Evolutionary conservation across 2,329 filamentous ascomycete genomes (phyloP), one percentile per base, ranked within the genome.

Genomic region (Cordyceps pruinosa): DNA sequence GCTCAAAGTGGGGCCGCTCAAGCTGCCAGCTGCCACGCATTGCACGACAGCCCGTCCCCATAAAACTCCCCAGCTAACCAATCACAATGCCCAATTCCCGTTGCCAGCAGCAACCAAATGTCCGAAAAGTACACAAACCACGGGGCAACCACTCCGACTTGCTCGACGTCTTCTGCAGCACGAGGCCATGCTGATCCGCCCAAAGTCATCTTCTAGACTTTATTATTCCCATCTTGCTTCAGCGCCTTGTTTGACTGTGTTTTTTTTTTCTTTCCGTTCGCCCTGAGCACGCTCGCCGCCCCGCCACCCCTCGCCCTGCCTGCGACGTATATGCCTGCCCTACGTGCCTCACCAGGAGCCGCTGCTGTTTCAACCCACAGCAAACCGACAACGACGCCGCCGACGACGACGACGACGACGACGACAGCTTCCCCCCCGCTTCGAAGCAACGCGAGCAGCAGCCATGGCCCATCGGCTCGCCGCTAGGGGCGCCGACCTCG

Each of bases 401-500:
- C 25, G 35, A 37, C 35, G 35, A 37, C 35, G 15, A 37, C 35
- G 42, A 45, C 42, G 23, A 45, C 44, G 9, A 28, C 44, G 17
- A 26, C 26, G 12, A 17, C 41, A n/a, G n/a, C n/a, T n/a, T n/a
- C n/a, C n/a, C 41, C 41, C 25, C 44, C 23, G 2, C 28, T 30
- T 10, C n/a, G 21, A 34, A 28, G 41, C 52, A 47, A 55, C 42
- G 19, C 28, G 23, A 9, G 26, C 28, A 47, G 35, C 48, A 56
- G 60, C 59, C 60, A 80, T 80, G 77, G 72, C 77, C 60, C 75
- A 79, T 66, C 73, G 74, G 68, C 70, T 80, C 66, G 74, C 72
- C 61, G 70, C 72, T 59, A 78, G 76, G 70, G 78, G 78, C 60
- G 73, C 70, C 65, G 80, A 85, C 64, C 75, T 83, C 70, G 84